These are phyloP conservation scores for Lentinula sp. DNA, from an alignment of 768 basidiomycete genomes.

Conservation along the genomic window DNA sequence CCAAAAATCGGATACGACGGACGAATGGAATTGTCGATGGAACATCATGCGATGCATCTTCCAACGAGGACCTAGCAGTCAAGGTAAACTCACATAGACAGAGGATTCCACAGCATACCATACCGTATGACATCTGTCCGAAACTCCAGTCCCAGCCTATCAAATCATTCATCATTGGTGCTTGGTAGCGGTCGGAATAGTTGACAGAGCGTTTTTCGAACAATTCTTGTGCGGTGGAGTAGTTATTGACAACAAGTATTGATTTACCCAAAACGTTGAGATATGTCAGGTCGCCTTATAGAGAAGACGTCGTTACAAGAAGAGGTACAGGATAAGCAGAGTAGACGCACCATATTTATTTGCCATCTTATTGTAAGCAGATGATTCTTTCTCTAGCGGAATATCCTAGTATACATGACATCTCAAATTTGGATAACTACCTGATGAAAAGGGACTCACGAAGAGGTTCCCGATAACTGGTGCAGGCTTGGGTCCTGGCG, in stretches of 20 bases:
- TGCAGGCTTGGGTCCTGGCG: slow-evolving; percentile 50
- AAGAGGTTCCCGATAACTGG: slow-evolving; percentile 50
- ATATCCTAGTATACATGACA: slow-evolving; percentile 16
- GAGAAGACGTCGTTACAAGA: background rate
- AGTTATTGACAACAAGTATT: slow-evolving; percentile 41
- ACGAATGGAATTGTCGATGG: slow-evolving; percentile 43
- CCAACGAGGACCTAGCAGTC: slow-evolving; percentile 42
- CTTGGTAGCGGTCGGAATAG: slow-evolving; percentile 46
- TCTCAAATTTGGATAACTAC: background rate
- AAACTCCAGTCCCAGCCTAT: slow-evolving; percentile 46
- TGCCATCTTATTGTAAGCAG: slow-evolving; percentile 34
- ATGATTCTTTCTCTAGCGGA: slow-evolving; percentile 25
- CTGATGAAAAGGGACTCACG: slow-evolving; percentile 23
- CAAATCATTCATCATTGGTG: slow-evolving; percentile 48
- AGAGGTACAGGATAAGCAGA: background rate
- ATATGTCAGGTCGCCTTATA: slow-evolving; percentile 48
- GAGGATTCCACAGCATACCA: slow-evolving; percentile 2
- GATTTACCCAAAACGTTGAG: slow-evolving; percentile 44
- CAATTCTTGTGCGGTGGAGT: slow-evolving; percentile 41
- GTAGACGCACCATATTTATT: slow-evolving; percentile 31
- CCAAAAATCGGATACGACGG: slow-evolving; percentile 33
- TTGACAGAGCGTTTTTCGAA: slow-evolving; percentile 51
- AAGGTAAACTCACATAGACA: background rate
- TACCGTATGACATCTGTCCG: slow-evolving; percentile 49
- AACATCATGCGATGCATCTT: slow-evolving; percentile 47